Evolutionary conservation across 495 filamentous ascomycete genomes (phyloP), one percentile per base, ranked within the genome.

Genomic region (Aspergillus homomorphus): DNA sequence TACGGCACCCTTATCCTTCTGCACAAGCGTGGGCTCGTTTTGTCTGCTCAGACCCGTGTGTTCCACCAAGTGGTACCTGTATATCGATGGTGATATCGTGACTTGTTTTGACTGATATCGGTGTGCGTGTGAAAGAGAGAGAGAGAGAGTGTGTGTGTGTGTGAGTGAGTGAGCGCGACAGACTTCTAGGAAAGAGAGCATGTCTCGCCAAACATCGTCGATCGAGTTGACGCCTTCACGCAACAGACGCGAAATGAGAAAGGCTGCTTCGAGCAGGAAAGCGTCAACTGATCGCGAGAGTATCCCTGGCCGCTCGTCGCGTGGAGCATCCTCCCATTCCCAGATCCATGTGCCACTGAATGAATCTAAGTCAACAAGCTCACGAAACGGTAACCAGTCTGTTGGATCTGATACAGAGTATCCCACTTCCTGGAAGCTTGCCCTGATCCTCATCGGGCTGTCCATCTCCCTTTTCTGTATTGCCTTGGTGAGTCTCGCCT

Each of bases 401-500:
- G 77, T 78, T 18, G 70, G 74, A 38, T 62, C 51, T 7, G 56
- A 72, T 20, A 54, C 54, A 1, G 73, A 81, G 43, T 87, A 86
- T 60, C 85, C 83, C 0, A 68, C 58, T 0, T 65, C 70, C 18
- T 75, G 75, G 63, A 84, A 74, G 52, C 69, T 89, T 5, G 58
- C 63, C 18, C 63, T 87, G 33, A 87, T 89, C 56, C 82, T 81
- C 1, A 73, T 82, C 54, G 85, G 82, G 15, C 64, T 89, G 19
- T 82, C 79, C 62, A 70, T 89, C 18, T 83, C 82, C 10, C 80
- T 89, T 12, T 88, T 89, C 62, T 81, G 84, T 49, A 79, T 88
- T 72, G 84, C 86, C 12, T 66, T 89, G 70, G 83, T 85, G 61
- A 52, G 77, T 73, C 20, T 21, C 42, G 30, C 16, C 38, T 24